phyloP scores from a whole-genome alignment of 257 asterid genomes.

The Ilex aquifolium region DNA sequence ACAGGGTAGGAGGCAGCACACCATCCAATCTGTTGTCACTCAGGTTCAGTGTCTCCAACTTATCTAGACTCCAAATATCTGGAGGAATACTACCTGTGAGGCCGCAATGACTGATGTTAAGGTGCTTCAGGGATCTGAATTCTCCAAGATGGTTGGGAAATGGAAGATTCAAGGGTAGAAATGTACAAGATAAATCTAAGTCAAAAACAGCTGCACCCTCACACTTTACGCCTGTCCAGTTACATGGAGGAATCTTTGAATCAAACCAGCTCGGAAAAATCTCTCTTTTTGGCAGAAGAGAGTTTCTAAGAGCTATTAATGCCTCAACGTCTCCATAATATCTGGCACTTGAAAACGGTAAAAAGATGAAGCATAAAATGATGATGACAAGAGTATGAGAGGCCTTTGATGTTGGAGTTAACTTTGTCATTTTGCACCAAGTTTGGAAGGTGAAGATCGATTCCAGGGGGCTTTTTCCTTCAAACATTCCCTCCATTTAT shows the following conservation, averaged over 20 bases:
- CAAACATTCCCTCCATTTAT: too few species aligned
- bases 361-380: slow-evolving; percentile 18
- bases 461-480: too few species aligned
- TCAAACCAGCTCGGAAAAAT: slow-evolving; percentile 43
- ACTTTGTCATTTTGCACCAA: slow-evolving; percentile 13
- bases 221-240: slow-evolving; percentile 62
- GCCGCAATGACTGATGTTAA: slow-evolving; percentile 59
- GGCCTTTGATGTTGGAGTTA: slow-evolving; percentile 5
- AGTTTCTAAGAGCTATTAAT: slow-evolving; percentile 33
- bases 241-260: slow-evolving; percentile 42
- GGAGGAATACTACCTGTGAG: slow-evolving; percentile 42
- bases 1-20: slow-evolving; percentile 30
- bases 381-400: slow-evolving; percentile 16
- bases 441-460: neutral
- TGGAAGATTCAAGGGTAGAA: slow-evolving; percentile 35
- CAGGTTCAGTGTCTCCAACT: slow-evolving; percentile 50
- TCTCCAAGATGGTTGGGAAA: slow-evolving; percentile 38
- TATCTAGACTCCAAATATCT: slow-evolving; percentile 42
- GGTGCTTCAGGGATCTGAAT: slow-evolving; percentile 43
- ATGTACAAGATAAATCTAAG: slow-evolving; percentile 31
- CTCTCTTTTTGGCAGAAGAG: slow-evolving; percentile 23
- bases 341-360: slow-evolving; percentile 14
- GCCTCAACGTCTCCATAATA: slow-evolving; percentile 25
- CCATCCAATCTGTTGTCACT: slow-evolving; percentile 52
- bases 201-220: slow-evolving; percentile 30